phyloP scores from a whole-genome alignment of 2,329 filamentous ascomycete genomes.

The Neodidymelliopsis sp. region DNA sequence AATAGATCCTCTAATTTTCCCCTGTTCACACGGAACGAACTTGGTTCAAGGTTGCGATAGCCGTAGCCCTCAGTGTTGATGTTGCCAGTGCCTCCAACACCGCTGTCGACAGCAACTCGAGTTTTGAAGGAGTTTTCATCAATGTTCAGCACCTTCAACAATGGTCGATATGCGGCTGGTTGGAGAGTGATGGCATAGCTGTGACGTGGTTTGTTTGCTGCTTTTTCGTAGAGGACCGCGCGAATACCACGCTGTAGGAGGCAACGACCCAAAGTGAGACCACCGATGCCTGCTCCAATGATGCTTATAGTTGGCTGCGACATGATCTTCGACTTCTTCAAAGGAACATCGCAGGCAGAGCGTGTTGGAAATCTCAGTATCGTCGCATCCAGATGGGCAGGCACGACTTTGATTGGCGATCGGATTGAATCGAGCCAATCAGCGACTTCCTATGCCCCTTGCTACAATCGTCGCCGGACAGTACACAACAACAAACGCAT shows the following conservation, averaged over 20 bases:
- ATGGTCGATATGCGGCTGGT: conserved; percentile 37
- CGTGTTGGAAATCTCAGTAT: not conserved
- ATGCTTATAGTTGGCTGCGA: conserved; percentile 38
- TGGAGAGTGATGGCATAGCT: conserved; percentile 53
- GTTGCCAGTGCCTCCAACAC: conserved; percentile 32
- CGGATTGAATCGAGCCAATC: conserved; percentile 14
- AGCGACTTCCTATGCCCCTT: not conserved
- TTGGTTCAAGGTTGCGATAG: conserved; percentile 4
- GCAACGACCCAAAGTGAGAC: conserved; percentile 51
- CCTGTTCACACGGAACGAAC: conserved; percentile 47
- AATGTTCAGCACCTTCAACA: conserved; percentile 43
- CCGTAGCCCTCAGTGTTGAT: conserved; percentile 16
- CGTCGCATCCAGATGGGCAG: no score
- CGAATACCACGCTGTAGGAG: conserved; percentile 44
- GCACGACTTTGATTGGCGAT: conserved; percentile 10
- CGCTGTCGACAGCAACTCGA: conserved; percentile 43
- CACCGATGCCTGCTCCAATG: conserved; percentile 56
- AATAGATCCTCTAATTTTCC: conserved; percentile 47
- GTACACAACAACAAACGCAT: no score
- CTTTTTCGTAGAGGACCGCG: conserved; percentile 46
- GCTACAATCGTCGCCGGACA: no score
- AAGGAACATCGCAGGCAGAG: no score
- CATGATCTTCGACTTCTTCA: conserved; percentile 33
- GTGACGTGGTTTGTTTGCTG: conserved; percentile 32
- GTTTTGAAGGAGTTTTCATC: conserved; percentile 42